Conservation (phyloP, 768 basidiomycete genomes). For the Tulasnella sp. region DNA sequence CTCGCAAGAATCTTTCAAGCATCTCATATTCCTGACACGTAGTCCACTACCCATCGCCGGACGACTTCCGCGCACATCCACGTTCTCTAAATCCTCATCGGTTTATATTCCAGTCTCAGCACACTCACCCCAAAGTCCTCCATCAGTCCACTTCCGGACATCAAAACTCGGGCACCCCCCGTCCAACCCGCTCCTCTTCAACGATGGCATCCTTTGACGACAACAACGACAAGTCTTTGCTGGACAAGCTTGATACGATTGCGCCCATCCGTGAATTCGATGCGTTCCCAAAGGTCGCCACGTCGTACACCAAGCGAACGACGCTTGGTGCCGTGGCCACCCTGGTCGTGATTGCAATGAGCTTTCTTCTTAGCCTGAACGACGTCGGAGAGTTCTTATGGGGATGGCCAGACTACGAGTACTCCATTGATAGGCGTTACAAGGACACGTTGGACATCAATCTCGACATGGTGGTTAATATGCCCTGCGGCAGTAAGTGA, state of each 20-base stretch:
- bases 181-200: neutral
- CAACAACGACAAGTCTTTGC: constrained; percentile 14
- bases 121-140: neutral
- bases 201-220: constrained; percentile 4
- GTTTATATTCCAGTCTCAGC: neutral
- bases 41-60: neutral
- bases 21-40: neutral
- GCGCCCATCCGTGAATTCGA: constrained; percentile 67
- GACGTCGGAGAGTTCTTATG: constrained; percentile 86
- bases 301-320: constrained; percentile 69
- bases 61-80: neutral
- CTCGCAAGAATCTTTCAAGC: neutral
- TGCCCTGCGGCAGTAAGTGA: constrained; percentile 81
- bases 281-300: constrained; percentile 77
- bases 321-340: constrained; percentile 75
- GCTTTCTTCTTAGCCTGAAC: constrained; percentile 68
- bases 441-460: constrained; percentile 67
- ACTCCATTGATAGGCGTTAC: constrained; percentile 64
- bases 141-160: neutral
- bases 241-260: constrained; percentile 42
- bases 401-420: constrained; percentile 87
- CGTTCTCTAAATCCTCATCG: neutral
- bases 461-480: constrained; percentile 84
- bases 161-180: neutral
- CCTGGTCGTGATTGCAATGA: constrained; percentile 48